Evolutionary conservation across 805 yeast species (phyloP).

Genomic region (Candida xiaguanensis): DNA sequence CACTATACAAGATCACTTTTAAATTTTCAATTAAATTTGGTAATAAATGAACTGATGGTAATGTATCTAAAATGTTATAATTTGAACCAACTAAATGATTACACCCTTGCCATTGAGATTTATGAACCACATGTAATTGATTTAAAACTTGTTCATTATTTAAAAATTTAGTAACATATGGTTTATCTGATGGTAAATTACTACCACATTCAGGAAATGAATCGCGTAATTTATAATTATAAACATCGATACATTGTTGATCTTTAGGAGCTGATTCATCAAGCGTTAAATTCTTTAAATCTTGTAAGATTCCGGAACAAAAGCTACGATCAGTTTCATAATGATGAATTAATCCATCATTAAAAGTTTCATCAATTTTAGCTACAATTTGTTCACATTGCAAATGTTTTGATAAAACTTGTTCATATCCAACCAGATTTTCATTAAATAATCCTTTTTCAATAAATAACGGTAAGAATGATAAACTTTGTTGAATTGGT

Average conservation of each 20-base stretch:
- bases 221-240: slow-evolving; percentile 71
- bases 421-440: slow-evolving; percentile 34
- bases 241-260: slow-evolving; percentile 72
- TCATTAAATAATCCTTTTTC: slow-evolving; percentile 54
- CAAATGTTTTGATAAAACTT: slow-evolving; percentile 49
- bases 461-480: slow-evolving; percentile 69
- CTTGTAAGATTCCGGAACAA: slow-evolving; percentile 48
- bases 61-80: slow-evolving; percentile 49
- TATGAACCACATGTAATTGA: slow-evolving; percentile 46
- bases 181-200: slow-evolving; percentile 83
- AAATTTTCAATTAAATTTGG: slow-evolving; percentile 58
- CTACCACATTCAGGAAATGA: slow-evolving; percentile 82
- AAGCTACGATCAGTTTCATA: slow-evolving; percentile 24
- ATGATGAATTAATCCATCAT: slow-evolving; percentile 15
- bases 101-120: slow-evolving; percentile 75
- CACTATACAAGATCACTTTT: slow-evolving; percentile 74
- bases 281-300: slow-evolving; percentile 30
- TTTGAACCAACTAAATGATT: slow-evolving; percentile 49
- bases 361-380: slow-evolving; percentile 13
- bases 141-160: slow-evolving; percentile 41
- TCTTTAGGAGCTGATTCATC: slow-evolving; percentile 24
- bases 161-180: slow-evolving; percentile 48
- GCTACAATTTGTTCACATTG: slow-evolving; percentile 55
- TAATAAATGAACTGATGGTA: slow-evolving; percentile 61
- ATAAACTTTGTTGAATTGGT: slow-evolving; percentile 77